Evolutionary conservation across 495 filamentous ascomycete genomes (phyloP), one percentile per base, ranked within the genome.

Genomic region (Hypoxylon subgilvum): DNA sequence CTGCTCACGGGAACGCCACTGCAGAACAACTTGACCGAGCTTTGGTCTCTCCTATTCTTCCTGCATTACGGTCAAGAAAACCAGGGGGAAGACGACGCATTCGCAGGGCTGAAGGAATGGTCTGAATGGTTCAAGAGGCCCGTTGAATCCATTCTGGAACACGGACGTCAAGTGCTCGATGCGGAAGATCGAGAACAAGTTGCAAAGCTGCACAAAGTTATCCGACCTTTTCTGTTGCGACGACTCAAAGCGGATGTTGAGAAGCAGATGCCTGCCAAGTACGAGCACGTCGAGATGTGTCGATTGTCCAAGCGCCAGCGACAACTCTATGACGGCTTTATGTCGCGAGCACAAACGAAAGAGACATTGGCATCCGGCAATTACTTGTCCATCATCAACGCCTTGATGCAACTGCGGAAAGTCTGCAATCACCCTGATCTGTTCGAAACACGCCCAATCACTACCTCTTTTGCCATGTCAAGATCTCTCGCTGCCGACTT

Each of bases 361-460:
- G 85, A 90, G 61, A 96, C 90, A 0, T 80, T 97, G 9, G 82
- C 89, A 12, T 96, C 91, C 1, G 95, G 95, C 14, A 99, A 97
- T 65, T 96, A 96, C 68, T 84, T 97, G 61, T 96, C 90, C 6
- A 96, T 97, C 68, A 97, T 97, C 72, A 96, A 96, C 72, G 97
- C 94, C 73, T 76, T 99, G 32, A 96, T 99, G 94, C 92, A 96
- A 69, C 80, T 99, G 23, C 86, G 95, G 16, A 96, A 97, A 69
- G 95, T 99, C 35, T 99, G 95, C 79, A 97, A 97, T 63, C 95
- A 99, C 67, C 95, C 95, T 0, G 95, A 99, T 75, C 82, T 97
- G 9, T 99, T 99, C 68, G 89, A 97, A 60, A 94, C 94, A n/a
- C 84, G 95, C 9, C 91, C 89, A 13, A 96, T 99, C 68, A 92